phyloP scores from a whole-genome alignment of 495 filamentous ascomycete genomes.

The Mytilinidion resinicola region DNA sequence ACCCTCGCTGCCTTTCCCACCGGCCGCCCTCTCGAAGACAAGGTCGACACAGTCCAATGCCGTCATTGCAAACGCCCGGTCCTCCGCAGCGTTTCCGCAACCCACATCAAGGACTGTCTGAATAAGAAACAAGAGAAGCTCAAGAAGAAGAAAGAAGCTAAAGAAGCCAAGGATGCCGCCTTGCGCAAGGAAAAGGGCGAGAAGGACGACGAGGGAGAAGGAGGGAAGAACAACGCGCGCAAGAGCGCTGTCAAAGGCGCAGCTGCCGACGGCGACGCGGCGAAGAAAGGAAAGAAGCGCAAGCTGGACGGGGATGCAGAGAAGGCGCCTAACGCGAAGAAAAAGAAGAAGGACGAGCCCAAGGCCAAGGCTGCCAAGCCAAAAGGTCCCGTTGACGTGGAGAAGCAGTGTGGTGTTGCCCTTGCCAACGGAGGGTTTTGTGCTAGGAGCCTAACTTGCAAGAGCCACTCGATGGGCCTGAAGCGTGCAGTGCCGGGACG shows the following conservation, averaged over 20 bases:
- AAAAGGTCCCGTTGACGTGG: conserved; percentile 94
- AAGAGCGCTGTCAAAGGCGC: conserved; percentile 60
- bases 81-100: conserved; percentile 28
- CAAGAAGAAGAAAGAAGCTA: conserved; percentile 44
- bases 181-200: conserved; percentile 39
- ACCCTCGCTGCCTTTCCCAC: conserved; percentile 65
- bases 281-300: conserved; percentile 82
- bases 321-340: conserved; percentile 74
- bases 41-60: conserved; percentile 36
- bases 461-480: conserved; percentile 93
- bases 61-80: conserved; percentile 42
- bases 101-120: conserved; percentile 39
- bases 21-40: conserved; percentile 53
- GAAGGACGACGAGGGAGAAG: conserved; percentile 29
- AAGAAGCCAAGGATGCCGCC: conserved; percentile 47
- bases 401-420: conserved; percentile 91
- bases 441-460: conserved; percentile 88
- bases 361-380: conserved; percentile 83
- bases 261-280: conserved; percentile 50
- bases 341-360: conserved; percentile 88
- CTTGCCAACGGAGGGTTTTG: conserved; percentile 81
- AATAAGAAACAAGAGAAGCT: conserved; percentile 45
- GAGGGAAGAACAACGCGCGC: conserved; percentile 34
- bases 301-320: conserved; percentile 73
- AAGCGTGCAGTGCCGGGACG: conserved; percentile 87